Base-by-base conservation (phyloP, 306 rosid genomes). In the Abrus precatorius region DNA sequence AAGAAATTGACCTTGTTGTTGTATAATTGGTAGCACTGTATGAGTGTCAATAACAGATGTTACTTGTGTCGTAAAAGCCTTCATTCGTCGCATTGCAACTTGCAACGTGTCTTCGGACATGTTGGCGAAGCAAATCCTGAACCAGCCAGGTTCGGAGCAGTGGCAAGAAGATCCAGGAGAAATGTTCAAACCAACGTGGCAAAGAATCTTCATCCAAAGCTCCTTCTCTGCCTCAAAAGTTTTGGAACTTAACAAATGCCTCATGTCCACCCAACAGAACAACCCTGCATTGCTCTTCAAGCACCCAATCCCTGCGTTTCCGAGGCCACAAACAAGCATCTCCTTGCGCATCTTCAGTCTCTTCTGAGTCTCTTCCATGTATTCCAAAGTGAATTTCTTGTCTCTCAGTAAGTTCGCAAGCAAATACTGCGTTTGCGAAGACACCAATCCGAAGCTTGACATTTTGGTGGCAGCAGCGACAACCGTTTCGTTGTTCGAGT, bases 201-300 rank as follows among this genome's bases (percentile, higher is more conserved):
- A 81, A 5, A 95, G 54, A 34, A 95, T 85, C 57, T 10, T 88
- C 76, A 76, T 90, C 97, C 97, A 95, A 28, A 95, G 85, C 82
- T 87, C 91, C 54, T 84, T 86, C 81, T 95, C 98, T n/a, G 91
- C 92, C 30, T 95, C 91, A 64, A 92, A 95, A 9, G 78, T 88
- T 3, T 59, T 28, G 27, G 78, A 68, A 4, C 68, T 66, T 33
- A 95, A 56, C 5, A 95, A 54, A 20, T 84, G 81, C 32, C 92
- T 87, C 98, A 92, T 91, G 78, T 95, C 97, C 34, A 92, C 97
- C 98, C 98, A 92, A 59, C 93, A 91, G 61, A 92, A 95, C 83
- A 95, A 57, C 33, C 97, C 92, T 0, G 95, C 92, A 67, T 95
- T 92, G 80, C 98, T 88, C 71, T 86, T 75, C 85, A 91, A 56